phyloP scores from a whole-genome alignment of 2,329 filamentous ascomycete species.

The Alternaria tenuissima region DNA sequence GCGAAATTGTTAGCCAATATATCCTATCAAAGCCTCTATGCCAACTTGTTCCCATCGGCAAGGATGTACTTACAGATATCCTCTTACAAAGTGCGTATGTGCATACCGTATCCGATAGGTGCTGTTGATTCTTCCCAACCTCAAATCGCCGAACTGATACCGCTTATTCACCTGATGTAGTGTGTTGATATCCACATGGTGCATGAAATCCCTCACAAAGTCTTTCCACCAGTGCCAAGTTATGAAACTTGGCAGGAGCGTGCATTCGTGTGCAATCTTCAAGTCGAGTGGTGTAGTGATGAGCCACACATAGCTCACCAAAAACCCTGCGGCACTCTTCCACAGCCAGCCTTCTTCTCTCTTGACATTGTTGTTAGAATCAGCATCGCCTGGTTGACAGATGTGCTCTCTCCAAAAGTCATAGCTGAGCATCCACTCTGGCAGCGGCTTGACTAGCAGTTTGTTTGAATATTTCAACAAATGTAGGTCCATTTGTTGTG shows the following conservation, averaged over 20 bases:
- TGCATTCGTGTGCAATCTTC: conserved; percentile 42
- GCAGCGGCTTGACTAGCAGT: conserved; percentile 45
- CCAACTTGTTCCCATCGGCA: not conserved
- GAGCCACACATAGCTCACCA: conserved; percentile 49
- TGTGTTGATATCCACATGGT: conserved; percentile 39
- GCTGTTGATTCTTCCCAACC: conserved; percentile 47
- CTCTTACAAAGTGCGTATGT: conserved; percentile 47
- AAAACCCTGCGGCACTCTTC: conserved; percentile 39
- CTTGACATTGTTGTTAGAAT: conserved; percentile 4
- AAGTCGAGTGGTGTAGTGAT: conserved; percentile 45
- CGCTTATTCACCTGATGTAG: conserved; percentile 49
- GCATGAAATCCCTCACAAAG: conserved; percentile 39
- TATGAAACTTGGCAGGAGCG: conserved; percentile 39
- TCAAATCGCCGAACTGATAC: conserved; percentile 48
- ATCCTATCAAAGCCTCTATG: not conserved
- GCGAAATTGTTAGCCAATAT: not conserved
- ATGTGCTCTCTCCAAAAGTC: conserved; percentile 44
- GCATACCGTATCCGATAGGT: conserved; percentile 47
- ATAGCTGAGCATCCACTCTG: conserved; percentile 42
- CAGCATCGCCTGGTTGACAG: conserved; percentile 26
- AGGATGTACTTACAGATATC: conserved; percentile 35
- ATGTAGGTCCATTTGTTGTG: conserved; percentile 50
- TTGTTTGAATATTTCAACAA: conserved; percentile 44
- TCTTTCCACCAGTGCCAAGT: conserved; percentile 48
- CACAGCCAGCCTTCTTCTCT: conserved; percentile 3